Conservation (phyloP, 805 yeast species). For the Candida loeiensis region DNA sequence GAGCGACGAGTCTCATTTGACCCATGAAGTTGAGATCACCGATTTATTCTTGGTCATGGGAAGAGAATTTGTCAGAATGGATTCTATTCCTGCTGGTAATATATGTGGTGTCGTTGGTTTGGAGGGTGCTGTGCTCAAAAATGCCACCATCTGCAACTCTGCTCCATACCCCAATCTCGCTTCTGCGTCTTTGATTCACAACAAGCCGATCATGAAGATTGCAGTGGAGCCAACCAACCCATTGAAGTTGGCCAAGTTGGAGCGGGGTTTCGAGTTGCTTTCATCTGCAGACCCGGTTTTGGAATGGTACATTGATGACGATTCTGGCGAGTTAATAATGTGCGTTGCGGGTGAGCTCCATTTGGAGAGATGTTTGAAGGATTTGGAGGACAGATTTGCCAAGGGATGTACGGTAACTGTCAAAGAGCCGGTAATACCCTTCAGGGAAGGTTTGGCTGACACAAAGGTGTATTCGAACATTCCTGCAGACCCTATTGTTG, state of each 20-base stretch:
- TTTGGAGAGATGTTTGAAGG: constrained; percentile 90
- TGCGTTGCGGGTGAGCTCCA: constrained; percentile 97
- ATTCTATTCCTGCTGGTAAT: constrained; percentile 88
- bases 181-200: constrained; percentile 45
- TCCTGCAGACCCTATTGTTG: constrained; percentile 38
- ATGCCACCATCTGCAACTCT: constrained; percentile 70
- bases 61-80: constrained; percentile 72
- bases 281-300: constrained; percentile 95
- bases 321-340: constrained; percentile 87
- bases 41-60: constrained; percentile 88
- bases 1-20: constrained; percentile 36
- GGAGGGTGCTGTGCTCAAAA: constrained; percentile 76
- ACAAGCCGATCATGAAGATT: constrained; percentile 91
- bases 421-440: constrained; percentile 93
- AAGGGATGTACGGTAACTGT: constrained; percentile 74
- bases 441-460: constrained; percentile 75
- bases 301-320: constrained; percentile 73
- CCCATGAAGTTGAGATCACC: constrained; percentile 56
- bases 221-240: constrained; percentile 96
- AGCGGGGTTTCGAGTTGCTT: constrained; percentile 70
- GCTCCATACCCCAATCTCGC: constrained; percentile 57
- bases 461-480: constrained; percentile 38
- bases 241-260: constrained; percentile 68
- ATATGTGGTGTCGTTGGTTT: constrained; percentile 93
- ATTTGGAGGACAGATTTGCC: constrained; percentile 86